Conservation (phyloP, 257 asterid genomes). For the Solanum infundibuliforme region DNA sequence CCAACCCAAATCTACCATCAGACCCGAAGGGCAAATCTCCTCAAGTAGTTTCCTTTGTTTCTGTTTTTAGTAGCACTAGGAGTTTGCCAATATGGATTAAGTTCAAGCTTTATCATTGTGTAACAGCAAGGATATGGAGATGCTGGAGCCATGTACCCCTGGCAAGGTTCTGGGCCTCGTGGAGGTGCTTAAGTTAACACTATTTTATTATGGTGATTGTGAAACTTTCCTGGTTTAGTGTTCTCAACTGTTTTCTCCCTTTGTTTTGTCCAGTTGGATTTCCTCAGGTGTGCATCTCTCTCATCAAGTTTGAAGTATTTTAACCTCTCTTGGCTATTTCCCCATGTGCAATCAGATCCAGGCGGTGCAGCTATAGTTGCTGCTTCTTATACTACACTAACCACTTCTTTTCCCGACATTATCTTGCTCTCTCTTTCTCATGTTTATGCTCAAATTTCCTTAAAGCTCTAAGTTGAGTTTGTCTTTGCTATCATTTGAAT, state of each 20-base stretch:
- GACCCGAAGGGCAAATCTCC: slow-evolving; percentile 89
- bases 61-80: not conserved
- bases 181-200: slow-evolving; percentile 30
- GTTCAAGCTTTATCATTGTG: slow-evolving; percentile 5
- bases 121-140: slow-evolving; percentile 79
- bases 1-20: slow-evolving; percentile 89
- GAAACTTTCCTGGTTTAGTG: not conserved
- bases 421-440: not conserved
- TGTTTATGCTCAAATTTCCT: not conserved
- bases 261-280: slow-evolving; percentile 56
- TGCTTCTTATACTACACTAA: not conserved
- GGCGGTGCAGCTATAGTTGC: not conserved
- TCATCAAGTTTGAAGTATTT: not conserved
- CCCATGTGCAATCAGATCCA: not conserved
- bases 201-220: not conserved
- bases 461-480: not conserved
- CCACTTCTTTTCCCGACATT: not conserved
- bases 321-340: not conserved
- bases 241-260: not conserved
- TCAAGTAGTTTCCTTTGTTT: slow-evolving; percentile 50
- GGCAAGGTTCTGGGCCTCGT: slow-evolving; percentile 25
- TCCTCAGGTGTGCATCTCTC: slow-evolving; percentile 61
- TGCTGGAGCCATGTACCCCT: slow-evolving; percentile 23
- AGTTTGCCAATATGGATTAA: not conserved
- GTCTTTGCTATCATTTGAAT: not conserved